Conservation (phyloP, 1,284 basidiomycete species). For the Gymnopus androsaceus region DNA sequence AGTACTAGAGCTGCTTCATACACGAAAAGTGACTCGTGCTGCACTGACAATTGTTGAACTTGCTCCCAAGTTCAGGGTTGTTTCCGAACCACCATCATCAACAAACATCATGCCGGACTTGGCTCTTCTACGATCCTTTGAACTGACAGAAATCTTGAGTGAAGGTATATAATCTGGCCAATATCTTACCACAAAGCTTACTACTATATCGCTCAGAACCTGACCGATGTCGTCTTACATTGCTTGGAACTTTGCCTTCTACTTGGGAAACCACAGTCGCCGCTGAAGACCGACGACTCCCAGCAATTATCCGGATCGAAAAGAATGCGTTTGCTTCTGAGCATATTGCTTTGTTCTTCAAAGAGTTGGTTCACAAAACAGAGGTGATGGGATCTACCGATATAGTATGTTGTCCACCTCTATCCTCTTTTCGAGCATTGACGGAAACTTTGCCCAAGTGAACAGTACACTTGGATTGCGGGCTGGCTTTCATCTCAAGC, state of each 20-base stretch:
- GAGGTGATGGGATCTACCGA: slow-evolving; percentile 42
- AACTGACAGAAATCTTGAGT: slow-evolving; percentile 56
- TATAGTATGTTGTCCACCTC: slow-evolving; percentile 39
- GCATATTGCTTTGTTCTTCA: slow-evolving; percentile 29
- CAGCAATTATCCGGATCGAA: slow-evolving; percentile 43
- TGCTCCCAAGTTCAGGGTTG: neutral
- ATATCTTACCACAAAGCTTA: slow-evolving; percentile 11
- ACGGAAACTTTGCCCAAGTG: neutral
- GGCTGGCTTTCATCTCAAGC: slow-evolving; percentile 37
- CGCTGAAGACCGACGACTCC: slow-evolving; percentile 30
- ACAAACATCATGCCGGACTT: slow-evolving; percentile 7
- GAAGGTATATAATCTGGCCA: slow-evolving; percentile 45
- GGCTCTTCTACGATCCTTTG: slow-evolving; percentile 35
- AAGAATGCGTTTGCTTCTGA: slow-evolving; percentile 39
- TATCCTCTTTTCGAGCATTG: slow-evolving; percentile 36
- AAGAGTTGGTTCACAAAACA: slow-evolving; percentile 31
- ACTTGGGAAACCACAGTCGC: slow-evolving; percentile 35
- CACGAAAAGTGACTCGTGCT: slow-evolving; percentile 7
- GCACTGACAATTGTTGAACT: neutral
- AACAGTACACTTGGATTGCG: slow-evolving; percentile 48
- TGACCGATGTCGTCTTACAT: slow-evolving; percentile 30
- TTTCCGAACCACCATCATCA: neutral
- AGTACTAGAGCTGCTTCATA: slow-evolving; percentile 6
- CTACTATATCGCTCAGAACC: slow-evolving; percentile 20
- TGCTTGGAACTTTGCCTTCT: slow-evolving; percentile 41